Percentiles rank a stretch among this genome's conserved stretches.
phyloP scores from a whole-genome alignment of 2,329 filamentous ascomycete genomes.

The Penicillium sp. region DNA sequence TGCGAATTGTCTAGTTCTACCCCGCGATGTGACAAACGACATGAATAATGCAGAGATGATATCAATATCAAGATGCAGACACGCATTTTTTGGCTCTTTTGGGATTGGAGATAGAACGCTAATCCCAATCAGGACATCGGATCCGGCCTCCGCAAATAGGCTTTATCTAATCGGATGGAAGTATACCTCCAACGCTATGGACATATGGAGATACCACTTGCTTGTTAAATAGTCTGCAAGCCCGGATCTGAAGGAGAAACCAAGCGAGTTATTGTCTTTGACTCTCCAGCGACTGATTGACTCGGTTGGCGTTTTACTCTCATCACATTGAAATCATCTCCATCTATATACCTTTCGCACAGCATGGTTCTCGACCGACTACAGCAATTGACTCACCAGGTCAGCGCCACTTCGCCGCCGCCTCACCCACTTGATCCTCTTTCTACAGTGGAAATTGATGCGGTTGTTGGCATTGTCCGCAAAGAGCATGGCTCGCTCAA shows the following conservation, averaged over 20 bases:
- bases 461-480: conserved; percentile 66
- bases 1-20: not conserved
- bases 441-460: conserved; percentile 68
- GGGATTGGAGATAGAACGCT: conserved; percentile 15
- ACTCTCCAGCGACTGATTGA: not conserved
- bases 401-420: conserved; percentile 55
- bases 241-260: not conserved
- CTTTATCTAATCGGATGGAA: conserved; percentile 16
- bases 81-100: conserved; percentile 26
- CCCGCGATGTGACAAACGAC: conserved; percentile 4
- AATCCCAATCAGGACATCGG: conserved; percentile 56
- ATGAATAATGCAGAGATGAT: not conserved
- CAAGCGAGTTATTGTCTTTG: not conserved
- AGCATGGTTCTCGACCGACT: conserved; percentile 63
- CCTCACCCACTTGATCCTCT: conserved; percentile 80
- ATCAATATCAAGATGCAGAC: conserved; percentile 9
- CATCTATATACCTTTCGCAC: not conserved
- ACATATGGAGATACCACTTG: not conserved
- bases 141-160: conserved; percentile 55
- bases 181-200: not conserved
- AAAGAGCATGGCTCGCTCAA: conserved; percentile 69
- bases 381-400: conserved; percentile 62
- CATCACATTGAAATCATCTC: not conserved
- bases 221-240: conserved; percentile 12
- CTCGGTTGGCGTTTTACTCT: not conserved